Conservation (phyloP, 2,329 filamentous ascomycete genomes). For the Verticillium alfalfae region DNA sequence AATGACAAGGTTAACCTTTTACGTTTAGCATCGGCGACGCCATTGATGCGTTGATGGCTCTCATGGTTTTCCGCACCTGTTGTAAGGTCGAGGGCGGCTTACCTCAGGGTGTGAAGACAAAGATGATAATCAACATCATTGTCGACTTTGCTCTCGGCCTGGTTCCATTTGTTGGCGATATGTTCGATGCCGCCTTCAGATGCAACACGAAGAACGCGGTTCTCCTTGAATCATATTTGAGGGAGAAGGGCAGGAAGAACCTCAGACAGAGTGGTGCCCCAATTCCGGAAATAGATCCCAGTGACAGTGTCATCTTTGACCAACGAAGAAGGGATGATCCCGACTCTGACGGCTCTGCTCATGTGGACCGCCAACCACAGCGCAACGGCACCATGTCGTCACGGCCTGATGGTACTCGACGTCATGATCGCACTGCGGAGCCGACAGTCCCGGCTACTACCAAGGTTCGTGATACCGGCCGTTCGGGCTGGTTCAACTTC, state of each 20-base stretch:
- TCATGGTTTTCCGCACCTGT: constrained; percentile 70
- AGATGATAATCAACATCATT: constrained; percentile 77
- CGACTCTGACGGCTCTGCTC: not conserved
- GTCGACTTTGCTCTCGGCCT: constrained; percentile 71
- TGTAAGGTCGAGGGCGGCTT: constrained; percentile 72
- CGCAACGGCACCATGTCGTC: constrained; percentile 16
- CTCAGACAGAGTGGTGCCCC: constrained; percentile 40
- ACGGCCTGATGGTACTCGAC: constrained; percentile 4
- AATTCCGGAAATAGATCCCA: constrained; percentile 43
- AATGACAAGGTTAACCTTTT: not conserved
- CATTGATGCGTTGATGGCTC: constrained; percentile 66
- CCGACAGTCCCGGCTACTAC: constrained; percentile 6
- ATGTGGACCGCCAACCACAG: not conserved
- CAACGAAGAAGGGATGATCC: constrained; percentile 13
- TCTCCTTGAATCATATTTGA: constrained; percentile 61
- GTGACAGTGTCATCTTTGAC: constrained; percentile 47
- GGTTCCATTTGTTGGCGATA: constrained; percentile 70
- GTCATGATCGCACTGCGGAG: not conserved
- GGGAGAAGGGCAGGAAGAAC: constrained; percentile 59
- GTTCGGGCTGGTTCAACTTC: not conserved
- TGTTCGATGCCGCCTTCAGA: constrained; percentile 67
- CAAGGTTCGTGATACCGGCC: constrained; percentile 3
- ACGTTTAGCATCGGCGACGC: constrained; percentile 63
- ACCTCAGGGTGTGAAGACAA: constrained; percentile 49
- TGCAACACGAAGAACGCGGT: constrained; percentile 74